Conservation (phyloP, 106 monocot species). For the Acorus gramineus region DNA sequence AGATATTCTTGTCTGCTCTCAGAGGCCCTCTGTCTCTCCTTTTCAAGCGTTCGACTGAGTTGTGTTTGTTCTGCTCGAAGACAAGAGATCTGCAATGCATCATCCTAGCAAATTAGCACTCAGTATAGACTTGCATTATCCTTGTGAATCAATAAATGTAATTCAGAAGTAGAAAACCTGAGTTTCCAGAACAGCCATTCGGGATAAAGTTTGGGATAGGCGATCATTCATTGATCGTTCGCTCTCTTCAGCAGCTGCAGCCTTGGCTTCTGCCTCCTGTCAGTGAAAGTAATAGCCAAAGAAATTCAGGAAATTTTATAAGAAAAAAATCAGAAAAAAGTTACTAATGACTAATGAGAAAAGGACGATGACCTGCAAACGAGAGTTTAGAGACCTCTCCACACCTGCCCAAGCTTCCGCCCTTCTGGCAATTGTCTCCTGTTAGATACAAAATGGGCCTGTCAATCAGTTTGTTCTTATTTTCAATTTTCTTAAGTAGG, state of each 20-base stretch:
- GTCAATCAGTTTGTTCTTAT: too few species aligned
- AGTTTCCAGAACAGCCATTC: slow-evolving; percentile 86
- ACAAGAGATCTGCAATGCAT: slow-evolving; percentile 55
- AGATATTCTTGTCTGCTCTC: slow-evolving; percentile 95
- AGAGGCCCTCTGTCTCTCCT: slow-evolving; percentile 91
- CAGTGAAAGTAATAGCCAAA: not conserved
- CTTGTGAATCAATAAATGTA: not conserved
- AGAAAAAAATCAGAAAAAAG: slow-evolving; percentile 1
- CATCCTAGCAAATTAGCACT: not conserved
- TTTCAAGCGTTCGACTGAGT: slow-evolving; percentile 77
- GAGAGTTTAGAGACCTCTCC: slow-evolving; percentile 75
- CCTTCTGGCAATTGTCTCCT: slow-evolving; percentile 80
- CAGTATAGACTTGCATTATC: not conserved
- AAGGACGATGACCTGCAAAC: slow-evolving; percentile 55
- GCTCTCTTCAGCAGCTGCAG: slow-evolving; percentile 82
- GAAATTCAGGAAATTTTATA: not conserved
- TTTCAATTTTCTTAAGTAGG: too few species aligned
- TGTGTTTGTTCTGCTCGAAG: slow-evolving; percentile 95
- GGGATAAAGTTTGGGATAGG: slow-evolving; percentile 64
- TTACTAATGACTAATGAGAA: not conserved
- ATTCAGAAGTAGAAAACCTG: slow-evolving; percentile 40
- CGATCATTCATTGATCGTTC: slow-evolving; percentile 78
- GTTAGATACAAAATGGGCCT: slow-evolving; percentile 6
- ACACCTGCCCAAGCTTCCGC: slow-evolving; percentile 95
- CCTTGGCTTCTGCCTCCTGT: slow-evolving; percentile 97